Evolutionary conservation across 352 stramenopile species (phyloP), one percentile per base, ranked within the genome.

Genomic region (Pythium aphanidermatum): DNA sequence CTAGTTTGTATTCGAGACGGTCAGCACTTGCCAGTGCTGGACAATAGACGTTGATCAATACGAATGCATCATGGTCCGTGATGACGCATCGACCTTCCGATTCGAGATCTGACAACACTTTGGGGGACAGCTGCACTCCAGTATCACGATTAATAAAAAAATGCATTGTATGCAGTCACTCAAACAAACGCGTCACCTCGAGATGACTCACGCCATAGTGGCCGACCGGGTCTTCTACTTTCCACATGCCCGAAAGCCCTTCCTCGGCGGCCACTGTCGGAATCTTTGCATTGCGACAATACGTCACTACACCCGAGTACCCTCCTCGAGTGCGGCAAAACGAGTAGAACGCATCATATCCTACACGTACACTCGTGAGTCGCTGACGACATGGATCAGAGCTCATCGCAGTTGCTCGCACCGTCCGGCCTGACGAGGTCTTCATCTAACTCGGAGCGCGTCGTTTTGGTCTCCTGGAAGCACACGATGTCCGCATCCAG

Each of bases 1-100:
- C 63, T 13, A 92, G 51, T 46, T 96, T 96, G 58, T 88, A 95
- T 45, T 85, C 70, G n/a, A 89, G 58, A 0, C 86, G 76, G 44
- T 93, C 81, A 17, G 43, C 36, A 23, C 74, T 86, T 23, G 68
- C 63, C 17, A 83, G 56, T 6, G 85, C 82, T 23, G 85, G 85
- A 25, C 83, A 94, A 56, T 96, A 96, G 16, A 88, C 74, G 55
- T 96, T 96, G 28, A 96, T 38, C 13, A 96, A 62, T 26, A 96
- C 73, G 57, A 95, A 96, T n/a, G 78, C 58, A 36, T 71, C 50
- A 51, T 96, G 85, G 48, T 95, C 82, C 5, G 85, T 96, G 42
- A 95, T 83, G 16, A 96, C 58, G 44, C 83, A 84, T 2, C 86
- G 74, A 4, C 86, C 86, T 61, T 96, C 86, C 16, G 68, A 64